Evolutionary conservation across 208 protist genomes (phyloP), one percentile per base, ranked within the genome.

Genomic region (Leishmania turanica): DNA sequence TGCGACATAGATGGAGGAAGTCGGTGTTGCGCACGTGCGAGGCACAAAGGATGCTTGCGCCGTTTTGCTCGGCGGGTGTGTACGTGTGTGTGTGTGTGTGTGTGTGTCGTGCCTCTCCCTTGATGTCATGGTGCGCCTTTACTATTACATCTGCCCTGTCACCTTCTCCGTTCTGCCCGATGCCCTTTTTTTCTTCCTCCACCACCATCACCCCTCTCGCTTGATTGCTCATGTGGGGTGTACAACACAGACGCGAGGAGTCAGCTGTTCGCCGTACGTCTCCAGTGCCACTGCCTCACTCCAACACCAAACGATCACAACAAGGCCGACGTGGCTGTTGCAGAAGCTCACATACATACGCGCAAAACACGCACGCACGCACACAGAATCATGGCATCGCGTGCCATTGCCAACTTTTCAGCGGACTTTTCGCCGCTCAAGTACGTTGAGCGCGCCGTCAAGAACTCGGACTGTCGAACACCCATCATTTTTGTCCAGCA

Each of bases 381-480:
- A 21, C 40, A 0, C 40, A 69, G 11, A 42, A 19, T 27, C 3
- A 87, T 85, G 80, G 80, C 83, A 6, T 47, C 84, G 45, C 81
- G 86, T 34, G 82, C 84, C 2, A 75, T 84, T 40, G 69, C 82
- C 19, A 82, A 90, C 3, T 53, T 86, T 24, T 21, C 85, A 24
- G 75, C 82, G n/a, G 89, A 88, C 60, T 93, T 90, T 70, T 75
- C 83, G 71, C 88, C 91, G n/a, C 76, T 88, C 45, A 86, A 89
- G 60, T 88, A 98, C 80, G 86, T 98, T 19, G 77, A 79, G 58
- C 85, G 95, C 13, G 91, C 90, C 2, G 76, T 96, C 69, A 90
- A 91, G 75, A 97, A 97, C 80, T 90, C 93, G 1, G 95, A 98
- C 86, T 98, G 95, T 75, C 88, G 95, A 31, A 96, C 91, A 3